These are phyloP conservation scores for Hygrophoropsis aurantiaca DNA, from an alignment of 768 basidiomycete species.

Conservation along the genomic window DNA sequence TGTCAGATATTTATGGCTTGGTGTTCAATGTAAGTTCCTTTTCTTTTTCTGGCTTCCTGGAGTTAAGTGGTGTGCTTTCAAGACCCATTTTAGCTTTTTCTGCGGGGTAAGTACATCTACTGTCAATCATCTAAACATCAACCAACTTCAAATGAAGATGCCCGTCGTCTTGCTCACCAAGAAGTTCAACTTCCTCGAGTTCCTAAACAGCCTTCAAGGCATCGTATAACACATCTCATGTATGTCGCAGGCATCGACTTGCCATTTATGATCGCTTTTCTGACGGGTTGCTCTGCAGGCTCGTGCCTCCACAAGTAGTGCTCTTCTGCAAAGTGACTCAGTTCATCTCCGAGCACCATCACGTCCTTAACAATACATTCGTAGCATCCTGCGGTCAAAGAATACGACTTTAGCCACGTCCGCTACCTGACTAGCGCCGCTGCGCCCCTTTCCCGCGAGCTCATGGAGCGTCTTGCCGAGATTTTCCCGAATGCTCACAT, in stretches of 20 bases:
- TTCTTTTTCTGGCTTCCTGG: too few species aligned
- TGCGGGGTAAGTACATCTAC: slow-evolving; percentile 43
- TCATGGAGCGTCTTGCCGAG: slow-evolving; percentile 44
- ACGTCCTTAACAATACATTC: neutral
- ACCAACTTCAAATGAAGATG: slow-evolving; percentile 43
- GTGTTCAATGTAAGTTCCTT: slow-evolving; percentile 58
- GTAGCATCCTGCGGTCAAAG: slow-evolving; percentile 40
- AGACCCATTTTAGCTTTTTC: slow-evolving; percentile 61
- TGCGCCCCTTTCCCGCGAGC: slow-evolving; percentile 54
- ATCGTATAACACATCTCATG: slow-evolving; percentile 48
- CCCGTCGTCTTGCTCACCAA: slow-evolving; percentile 42
- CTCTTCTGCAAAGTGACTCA: slow-evolving; percentile 46
- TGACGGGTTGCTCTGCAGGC: too few species aligned
- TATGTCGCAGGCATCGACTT: slow-evolving; percentile 20
- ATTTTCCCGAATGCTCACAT: slow-evolving; percentile 50
- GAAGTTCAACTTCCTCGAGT: slow-evolving; percentile 43
- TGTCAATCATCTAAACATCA: too few species aligned
- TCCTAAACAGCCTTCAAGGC: slow-evolving; percentile 46
- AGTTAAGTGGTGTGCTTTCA: too few species aligned
- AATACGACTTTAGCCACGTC: slow-evolving; percentile 39
- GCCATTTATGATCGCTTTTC: too few species aligned
- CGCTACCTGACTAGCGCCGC: slow-evolving; percentile 46
- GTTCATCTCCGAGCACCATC: neutral
- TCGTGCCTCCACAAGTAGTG: slow-evolving; percentile 50
- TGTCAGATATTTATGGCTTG: slow-evolving; percentile 65